A percentile compares a stretch with the other conserved stretches of the same genome.
phyloP scores from a whole-genome alignment of 2,329 filamentous ascomycete genomes.

The Aspergillus ibericus region DNA sequence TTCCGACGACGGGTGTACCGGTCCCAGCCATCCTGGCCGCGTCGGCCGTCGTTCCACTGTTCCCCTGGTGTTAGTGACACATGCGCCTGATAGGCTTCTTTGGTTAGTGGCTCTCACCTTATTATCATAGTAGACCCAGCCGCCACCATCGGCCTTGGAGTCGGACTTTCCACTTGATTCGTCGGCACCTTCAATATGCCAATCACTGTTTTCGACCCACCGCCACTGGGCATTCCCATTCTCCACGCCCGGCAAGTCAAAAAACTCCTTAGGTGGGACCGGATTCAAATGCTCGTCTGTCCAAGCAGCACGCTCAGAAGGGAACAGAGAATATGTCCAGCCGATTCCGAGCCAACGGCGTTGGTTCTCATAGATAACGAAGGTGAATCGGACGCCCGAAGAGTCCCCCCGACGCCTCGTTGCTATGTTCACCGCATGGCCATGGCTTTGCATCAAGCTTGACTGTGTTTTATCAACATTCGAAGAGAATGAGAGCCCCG shows the following conservation, averaged over 20 bases:
- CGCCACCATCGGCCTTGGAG: slow-evolving; percentile 59
- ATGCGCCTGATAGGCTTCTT: neutral
- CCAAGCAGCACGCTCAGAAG: slow-evolving; percentile 88
- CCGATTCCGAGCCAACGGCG: slow-evolving; percentile 91
- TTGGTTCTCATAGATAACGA: slow-evolving; percentile 95
- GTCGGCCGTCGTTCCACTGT: slow-evolving; percentile 84
- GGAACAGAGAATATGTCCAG: slow-evolving; percentile 88
- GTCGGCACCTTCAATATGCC: slow-evolving; percentile 74
- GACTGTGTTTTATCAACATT: slow-evolving; percentile 25
- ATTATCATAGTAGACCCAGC: slow-evolving; percentile 98
- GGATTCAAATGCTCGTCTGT: slow-evolving; percentile 92
- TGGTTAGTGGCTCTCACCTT: slow-evolving; percentile 59
- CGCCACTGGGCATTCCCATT: slow-evolving; percentile 65
- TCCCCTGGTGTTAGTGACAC: neutral
- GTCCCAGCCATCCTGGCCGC: slow-evolving; percentile 87
- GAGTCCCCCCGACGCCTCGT: slow-evolving; percentile 51
- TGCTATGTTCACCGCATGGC: slow-evolving; percentile 50
- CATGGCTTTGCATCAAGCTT: slow-evolving; percentile 42
- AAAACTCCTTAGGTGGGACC: slow-evolving; percentile 71
- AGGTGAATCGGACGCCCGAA: slow-evolving; percentile 89
- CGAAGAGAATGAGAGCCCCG: slow-evolving; percentile 69
- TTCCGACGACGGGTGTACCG: slow-evolving; percentile 90
- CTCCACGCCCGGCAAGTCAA: slow-evolving; percentile 67
- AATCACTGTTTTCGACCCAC: slow-evolving; percentile 83
- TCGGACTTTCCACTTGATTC: slow-evolving; percentile 37